Conservation (phyloP, 176 grass and related monocot genomes). For the Pharus latifolius region DNA sequence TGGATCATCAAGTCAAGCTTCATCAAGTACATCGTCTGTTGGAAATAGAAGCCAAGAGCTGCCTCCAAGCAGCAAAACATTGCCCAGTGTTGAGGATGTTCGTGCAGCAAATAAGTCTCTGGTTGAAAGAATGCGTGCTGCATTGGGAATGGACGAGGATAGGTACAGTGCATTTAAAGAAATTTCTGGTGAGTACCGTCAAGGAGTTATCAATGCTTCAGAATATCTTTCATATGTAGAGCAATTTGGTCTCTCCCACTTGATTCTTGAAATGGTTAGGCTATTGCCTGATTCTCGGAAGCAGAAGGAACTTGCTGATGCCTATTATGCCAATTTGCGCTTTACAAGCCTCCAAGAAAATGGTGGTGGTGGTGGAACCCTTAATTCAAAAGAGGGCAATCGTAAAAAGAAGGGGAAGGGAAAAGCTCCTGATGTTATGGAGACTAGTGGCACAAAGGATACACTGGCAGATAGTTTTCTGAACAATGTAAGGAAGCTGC, state of each 20-base stretch:
- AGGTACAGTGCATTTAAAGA: slow-evolving; percentile 67
- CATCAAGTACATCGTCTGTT: slow-evolving; percentile 24
- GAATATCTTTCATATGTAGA: slow-evolving; percentile 94
- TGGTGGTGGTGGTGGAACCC: not conserved
- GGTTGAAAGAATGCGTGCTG: slow-evolving; percentile 67
- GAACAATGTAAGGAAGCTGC: slow-evolving; percentile 52
- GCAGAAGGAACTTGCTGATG: slow-evolving; percentile 74
- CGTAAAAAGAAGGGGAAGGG: slow-evolving; percentile 47
- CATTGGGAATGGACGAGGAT: slow-evolving; percentile 67
- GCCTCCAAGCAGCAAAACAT: slow-evolving; percentile 7
- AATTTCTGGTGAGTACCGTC: slow-evolving; percentile 74
- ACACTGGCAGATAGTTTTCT: slow-evolving; percentile 35
- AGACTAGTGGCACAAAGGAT: slow-evolving; percentile 33
- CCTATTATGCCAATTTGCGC: slow-evolving; percentile 47
- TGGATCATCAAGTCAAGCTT: slow-evolving; percentile 27
- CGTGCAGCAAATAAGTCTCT: slow-evolving; percentile 55
- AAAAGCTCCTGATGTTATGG: slow-evolving; percentile 16
- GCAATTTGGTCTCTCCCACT: slow-evolving; percentile 78
- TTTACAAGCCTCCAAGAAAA: slow-evolving; percentile 40
- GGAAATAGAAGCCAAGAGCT: slow-evolving; percentile 14
- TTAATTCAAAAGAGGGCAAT: slow-evolving; percentile 22
- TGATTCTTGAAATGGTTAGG: slow-evolving; percentile 80
- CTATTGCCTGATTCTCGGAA: slow-evolving; percentile 71
- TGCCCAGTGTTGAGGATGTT: slow-evolving; percentile 36
- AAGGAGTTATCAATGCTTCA: slow-evolving; percentile 48